Percentiles rank a stretch among this genome's conserved stretches.
Conservation (phyloP, 2,329 filamentous ascomycete genomes). For the Tolypocladium paradoxum region DNA sequence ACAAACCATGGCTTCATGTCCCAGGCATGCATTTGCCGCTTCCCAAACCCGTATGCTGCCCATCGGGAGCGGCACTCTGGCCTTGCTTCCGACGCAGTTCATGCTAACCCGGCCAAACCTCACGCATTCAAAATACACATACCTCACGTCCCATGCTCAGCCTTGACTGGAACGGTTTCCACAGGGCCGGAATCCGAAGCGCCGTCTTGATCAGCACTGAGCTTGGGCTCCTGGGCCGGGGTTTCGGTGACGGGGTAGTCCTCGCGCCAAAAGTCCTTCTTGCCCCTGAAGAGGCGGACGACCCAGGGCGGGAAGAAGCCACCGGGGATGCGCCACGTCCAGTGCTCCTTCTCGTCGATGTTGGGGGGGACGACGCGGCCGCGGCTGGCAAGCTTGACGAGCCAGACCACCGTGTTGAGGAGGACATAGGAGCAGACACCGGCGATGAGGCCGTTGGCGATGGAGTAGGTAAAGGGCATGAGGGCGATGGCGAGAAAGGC, state of each 20-base stretch:
- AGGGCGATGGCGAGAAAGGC: slow-evolving; percentile 74
- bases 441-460: slow-evolving; percentile 75
- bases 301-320: slow-evolving; percentile 69
- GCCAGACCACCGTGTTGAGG: slow-evolving; percentile 61
- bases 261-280: slow-evolving; percentile 62
- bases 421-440: slow-evolving; percentile 68
- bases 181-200: slow-evolving; percentile 4
- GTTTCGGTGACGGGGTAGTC: slow-evolving; percentile 10
- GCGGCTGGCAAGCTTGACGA: slow-evolving; percentile 53
- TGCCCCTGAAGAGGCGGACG: slow-evolving; percentile 49
- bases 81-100: background rate
- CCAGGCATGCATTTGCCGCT: background rate
- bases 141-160: background rate
- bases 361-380: slow-evolving; percentile 66
- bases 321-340: slow-evolving; percentile 68
- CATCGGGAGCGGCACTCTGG: background rate
- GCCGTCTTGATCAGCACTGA: slow-evolving; percentile 9
- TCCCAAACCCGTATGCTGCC: background rate
- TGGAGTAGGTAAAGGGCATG: slow-evolving; percentile 87
- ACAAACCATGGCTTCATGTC: background rate
- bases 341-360: slow-evolving; percentile 66
- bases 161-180: slow-evolving; percentile 2
- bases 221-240: slow-evolving; percentile 5
- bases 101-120: background rate
- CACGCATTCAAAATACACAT: background rate